Base-by-base conservation (phyloP, 1,139 yeast species). In the Lodderomyces elongisporus region DNA sequence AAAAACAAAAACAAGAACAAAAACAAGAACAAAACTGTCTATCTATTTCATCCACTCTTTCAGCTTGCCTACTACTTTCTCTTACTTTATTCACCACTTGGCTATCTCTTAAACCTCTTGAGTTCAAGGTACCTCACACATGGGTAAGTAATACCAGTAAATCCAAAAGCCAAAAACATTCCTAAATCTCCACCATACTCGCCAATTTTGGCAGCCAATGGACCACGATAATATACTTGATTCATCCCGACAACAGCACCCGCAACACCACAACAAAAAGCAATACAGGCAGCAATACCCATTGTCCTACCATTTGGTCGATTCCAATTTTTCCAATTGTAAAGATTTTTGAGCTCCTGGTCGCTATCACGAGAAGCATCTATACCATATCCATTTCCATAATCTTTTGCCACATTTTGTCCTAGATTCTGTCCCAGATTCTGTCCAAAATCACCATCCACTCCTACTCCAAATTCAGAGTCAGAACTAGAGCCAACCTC, bases 131-230 rank as follows among this genome's bases (percentile, higher is more conserved):
- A 81, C 45, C 96, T 66, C 15, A 77, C 55, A 0, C 65, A 49
- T 4, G 95, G 89, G 50, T 79, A 87, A 0, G 67, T 63, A 3
- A 79, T 41, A 0, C 78, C 84, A 6, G 88, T 64, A 46, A 87
- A 78, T 0, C 77, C 91, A 71, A 82, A 74, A 14, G 84, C 69
- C 20, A 87, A 55, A 77, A 89, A 84, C 73, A 82, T 78, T 15
- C 45, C 46, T 28, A 43, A 35, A 34, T 43, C 46, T 21, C 45
- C 46, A 29, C 46, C 46, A 33, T 44, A 36, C 4, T 34, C 49
- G 1, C 67, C 66, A 14, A 56, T 45, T 27, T 37, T 43, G 21
- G 41, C 48, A 3, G 62, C 61, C 17, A 59, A 37, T 1, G 60
- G 60, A 0, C 63, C 62, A 23, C 47, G 41, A 46, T 48, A 59